Conservation (phyloP, 2,329 filamentous ascomycete genomes). For the Aspergillus amoenus region DNA sequence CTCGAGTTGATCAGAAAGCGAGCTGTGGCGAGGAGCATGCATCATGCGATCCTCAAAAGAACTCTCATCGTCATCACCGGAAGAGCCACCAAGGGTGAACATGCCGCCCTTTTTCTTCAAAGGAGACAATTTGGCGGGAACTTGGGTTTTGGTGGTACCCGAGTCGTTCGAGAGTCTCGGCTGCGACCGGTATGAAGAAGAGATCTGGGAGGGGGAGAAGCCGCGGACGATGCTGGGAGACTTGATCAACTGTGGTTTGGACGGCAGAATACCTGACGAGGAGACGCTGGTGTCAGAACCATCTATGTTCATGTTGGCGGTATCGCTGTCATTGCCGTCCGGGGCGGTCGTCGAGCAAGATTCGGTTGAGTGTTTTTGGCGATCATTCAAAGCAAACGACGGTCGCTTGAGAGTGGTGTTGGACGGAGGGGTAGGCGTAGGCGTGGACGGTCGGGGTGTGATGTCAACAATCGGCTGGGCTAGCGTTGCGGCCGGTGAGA, state of each 20-base stretch:
- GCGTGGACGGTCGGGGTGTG: slow-evolving; percentile 44
- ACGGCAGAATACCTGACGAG: slow-evolving; percentile 46
- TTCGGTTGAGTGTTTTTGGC: slow-evolving; percentile 51
- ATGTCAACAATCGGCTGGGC: slow-evolving; percentile 41
- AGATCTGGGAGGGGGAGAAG: slow-evolving; percentile 75
- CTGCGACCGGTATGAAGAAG: slow-evolving; percentile 65
- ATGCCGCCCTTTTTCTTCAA: slow-evolving; percentile 67
- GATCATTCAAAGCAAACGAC: slow-evolving; percentile 26
- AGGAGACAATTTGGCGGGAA: slow-evolving; percentile 56
- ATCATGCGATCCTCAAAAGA: slow-evolving; percentile 66
- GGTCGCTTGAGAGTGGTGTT: slow-evolving; percentile 30
- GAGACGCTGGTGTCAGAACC: slow-evolving; percentile 63
- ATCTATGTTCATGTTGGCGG: slow-evolving; percentile 37
- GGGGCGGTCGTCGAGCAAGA: slow-evolving; percentile 60
- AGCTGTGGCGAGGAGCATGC: slow-evolving; percentile 53
- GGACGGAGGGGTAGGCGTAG: slow-evolving; percentile 39
- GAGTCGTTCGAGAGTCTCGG: slow-evolving; percentile 54
- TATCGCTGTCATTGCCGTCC: slow-evolving; percentile 47
- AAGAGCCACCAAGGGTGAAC: slow-evolving; percentile 76
- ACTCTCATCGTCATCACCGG: slow-evolving; percentile 77
- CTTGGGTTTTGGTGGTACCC: slow-evolving; percentile 57
- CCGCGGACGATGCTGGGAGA: slow-evolving; percentile 76
- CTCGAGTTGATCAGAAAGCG: slow-evolving; percentile 54
- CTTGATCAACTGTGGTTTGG: slow-evolving; percentile 51
- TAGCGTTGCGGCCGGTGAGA: slow-evolving; percentile 49